These are phyloP conservation scores for Globisporangium camurandrum DNA, from an alignment of 352 stramenopile species.

Conservation along the genomic window DNA sequence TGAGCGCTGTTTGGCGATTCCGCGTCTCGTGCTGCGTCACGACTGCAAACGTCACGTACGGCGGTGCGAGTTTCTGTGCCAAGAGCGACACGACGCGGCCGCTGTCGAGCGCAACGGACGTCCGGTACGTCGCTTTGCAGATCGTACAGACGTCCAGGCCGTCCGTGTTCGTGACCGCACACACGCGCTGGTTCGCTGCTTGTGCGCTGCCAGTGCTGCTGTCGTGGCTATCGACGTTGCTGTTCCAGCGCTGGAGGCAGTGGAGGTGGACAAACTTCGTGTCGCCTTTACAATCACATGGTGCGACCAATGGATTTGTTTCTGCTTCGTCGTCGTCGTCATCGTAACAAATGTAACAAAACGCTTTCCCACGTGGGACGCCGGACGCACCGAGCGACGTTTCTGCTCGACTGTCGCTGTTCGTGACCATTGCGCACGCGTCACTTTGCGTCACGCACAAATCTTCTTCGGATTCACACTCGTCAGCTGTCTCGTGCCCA, in stretches of 20 bases:
- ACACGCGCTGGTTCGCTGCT: slow-evolving; percentile 87
- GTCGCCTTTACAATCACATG: slow-evolving; percentile 89
- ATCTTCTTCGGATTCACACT: slow-evolving; percentile 75
- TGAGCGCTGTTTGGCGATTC: slow-evolving; percentile 75
- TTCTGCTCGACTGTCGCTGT: slow-evolving; percentile 13
- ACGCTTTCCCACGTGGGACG: slow-evolving; percentile 41
- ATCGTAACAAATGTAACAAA: slow-evolving; percentile 94
- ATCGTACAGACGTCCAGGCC: slow-evolving; percentile 86
- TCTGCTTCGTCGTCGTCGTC: slow-evolving; percentile 82
- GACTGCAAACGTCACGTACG: slow-evolving; percentile 89
- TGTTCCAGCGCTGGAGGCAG: slow-evolving; percentile 90
- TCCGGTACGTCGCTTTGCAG: slow-evolving; percentile 89
- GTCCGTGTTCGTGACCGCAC: slow-evolving; percentile 85
- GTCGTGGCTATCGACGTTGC: slow-evolving; percentile 73
- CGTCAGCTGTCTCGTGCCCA: slow-evolving; percentile 61
- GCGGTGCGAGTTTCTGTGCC: slow-evolving; percentile 78
- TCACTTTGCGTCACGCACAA: slow-evolving; percentile 15
- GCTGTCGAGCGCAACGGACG: slow-evolving; percentile 81
- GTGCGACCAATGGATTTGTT: slow-evolving; percentile 84
- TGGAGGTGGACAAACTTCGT: slow-evolving; percentile 91
- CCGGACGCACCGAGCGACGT: slow-evolving; percentile 36
- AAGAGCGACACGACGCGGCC: slow-evolving; percentile 81
- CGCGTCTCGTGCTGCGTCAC: slow-evolving; percentile 86
- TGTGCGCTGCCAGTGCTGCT: too few relatives aligned
- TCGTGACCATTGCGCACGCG: slow-evolving; percentile 5